Evolutionary conservation across 805 yeast species (phyloP).

Genomic region (Myxozyma neotropica): DNA sequence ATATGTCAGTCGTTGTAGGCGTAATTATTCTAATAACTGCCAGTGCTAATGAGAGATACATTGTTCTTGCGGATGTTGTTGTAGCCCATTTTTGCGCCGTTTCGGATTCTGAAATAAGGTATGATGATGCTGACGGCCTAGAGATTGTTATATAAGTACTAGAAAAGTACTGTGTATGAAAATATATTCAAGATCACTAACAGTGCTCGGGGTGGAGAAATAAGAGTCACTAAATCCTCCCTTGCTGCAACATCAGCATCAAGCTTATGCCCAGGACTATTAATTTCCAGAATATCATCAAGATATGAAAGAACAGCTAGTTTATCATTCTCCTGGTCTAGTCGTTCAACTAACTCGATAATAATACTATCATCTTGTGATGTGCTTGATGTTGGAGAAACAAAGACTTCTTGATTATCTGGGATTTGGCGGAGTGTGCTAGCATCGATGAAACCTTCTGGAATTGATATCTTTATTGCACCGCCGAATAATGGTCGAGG

Average conservation of each 20-base stretch:
- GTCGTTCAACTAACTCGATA: conserved; percentile 46
- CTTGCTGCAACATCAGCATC: background rate
- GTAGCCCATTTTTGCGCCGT: conserved; percentile 30
- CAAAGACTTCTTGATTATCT: conserved; percentile 90
- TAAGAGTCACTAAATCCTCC: background rate
- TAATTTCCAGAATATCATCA: conserved; percentile 38
- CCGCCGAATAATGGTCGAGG: conserved; percentile 71
- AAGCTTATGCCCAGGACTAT: conserved; percentile 26
- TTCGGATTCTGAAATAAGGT: conserved; percentile 16
- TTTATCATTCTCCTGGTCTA: background rate
- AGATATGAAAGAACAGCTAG: conserved; percentile 37
- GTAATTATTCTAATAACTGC: conserved; percentile 55
- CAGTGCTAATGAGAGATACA: conserved; percentile 51
- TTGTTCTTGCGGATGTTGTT: conserved; percentile 26
- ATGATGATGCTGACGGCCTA: conserved; percentile 15
- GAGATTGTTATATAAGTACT: background rate
- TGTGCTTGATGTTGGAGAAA: conserved; percentile 45
- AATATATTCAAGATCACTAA: background rate
- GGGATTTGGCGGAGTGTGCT: conserved; percentile 76
- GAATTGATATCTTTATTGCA: conserved; percentile 64
- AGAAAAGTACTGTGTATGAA: background rate
- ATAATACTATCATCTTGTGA: conserved; percentile 43
- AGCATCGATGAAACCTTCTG: conserved; percentile 70
- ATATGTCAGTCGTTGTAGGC: conserved; percentile 56
- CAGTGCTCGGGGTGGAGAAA: conserved; percentile 1